phyloP scores from a whole-genome alignment of 805 yeast species.

The Yamadazyma paraphyllophila region DNA sequence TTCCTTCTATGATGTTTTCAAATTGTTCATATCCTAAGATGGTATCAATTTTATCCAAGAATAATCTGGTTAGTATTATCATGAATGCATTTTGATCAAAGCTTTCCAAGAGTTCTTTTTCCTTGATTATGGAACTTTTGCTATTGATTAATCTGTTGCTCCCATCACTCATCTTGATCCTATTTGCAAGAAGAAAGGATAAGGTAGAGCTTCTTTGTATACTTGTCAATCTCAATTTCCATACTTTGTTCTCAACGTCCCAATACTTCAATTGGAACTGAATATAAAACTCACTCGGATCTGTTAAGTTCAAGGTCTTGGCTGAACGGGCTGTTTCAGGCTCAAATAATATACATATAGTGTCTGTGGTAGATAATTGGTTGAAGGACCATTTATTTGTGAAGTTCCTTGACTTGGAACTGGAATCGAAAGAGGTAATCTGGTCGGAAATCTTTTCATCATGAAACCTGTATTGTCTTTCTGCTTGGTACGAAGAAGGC shows the following conservation, averaged over 20 bases:
- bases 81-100: constrained; percentile 35
- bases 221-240: constrained; percentile 33
- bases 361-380: constrained; percentile 18
- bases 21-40: constrained; percentile 32
- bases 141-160: constrained; percentile 15
- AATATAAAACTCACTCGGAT: constrained; percentile 24
- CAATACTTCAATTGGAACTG: constrained; percentile 34
- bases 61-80: constrained; percentile 28
- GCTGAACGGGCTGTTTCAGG: constrained; percentile 28
- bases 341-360: constrained; percentile 33
- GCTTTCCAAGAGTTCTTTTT: constrained; percentile 23
- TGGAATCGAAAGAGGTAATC: constrained; percentile 29
- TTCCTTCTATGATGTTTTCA: constrained; percentile 22
- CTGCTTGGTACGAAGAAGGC: constrained; percentile 31
- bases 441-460: constrained; percentile 34
- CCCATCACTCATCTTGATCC: constrained; percentile 17
- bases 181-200: constrained; percentile 16
- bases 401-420: constrained; percentile 29
- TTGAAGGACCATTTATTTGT: constrained; percentile 40
- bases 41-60: constrained; percentile 35
- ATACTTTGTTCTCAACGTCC: constrained; percentile 16
- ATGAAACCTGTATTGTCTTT: constrained; percentile 19
- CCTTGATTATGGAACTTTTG: constrained; percentile 23
- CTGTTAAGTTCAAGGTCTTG: constrained; percentile 14
- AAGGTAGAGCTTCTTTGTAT: constrained; percentile 28